Base-by-base conservation (phyloP, 768 basidiomycete genomes). In the Glaciozyma antarctica region DNA sequence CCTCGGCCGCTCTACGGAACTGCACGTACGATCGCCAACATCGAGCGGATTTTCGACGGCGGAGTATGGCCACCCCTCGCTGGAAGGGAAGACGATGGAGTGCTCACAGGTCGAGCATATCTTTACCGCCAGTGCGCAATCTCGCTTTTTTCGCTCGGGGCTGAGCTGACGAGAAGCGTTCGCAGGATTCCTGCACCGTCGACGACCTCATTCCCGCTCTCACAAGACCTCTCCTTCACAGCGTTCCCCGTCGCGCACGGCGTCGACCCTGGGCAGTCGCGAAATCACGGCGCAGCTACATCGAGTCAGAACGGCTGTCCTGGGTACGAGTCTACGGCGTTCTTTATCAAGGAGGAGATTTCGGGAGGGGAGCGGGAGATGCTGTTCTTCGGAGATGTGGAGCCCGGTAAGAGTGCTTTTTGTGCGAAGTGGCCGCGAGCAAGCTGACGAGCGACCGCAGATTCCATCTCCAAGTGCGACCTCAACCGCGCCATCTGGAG, bases 331-430 rank as follows among this genome's bases (percentile, higher is more conserved):
- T 88, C 88, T 19, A 79, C 86, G 1, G 94, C 92, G 21, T 93
- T 88, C 79, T 94, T 94, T 76, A 76, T 97, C 71, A 83, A 85
- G 69, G 74, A 75, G 58, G 81, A 88, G 59, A 77, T 80, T 22
- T 80, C 81, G 43, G 58, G 48, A 8, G 24, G 59, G n/a, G 76
- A 75, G 2, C 81, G 79, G 55, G 88, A 94, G 75, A 85, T 97
- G 69, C 79, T 97, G 45, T 97, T 97, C 77, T 94, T 95, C 71
- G 94, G 94, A 0, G 92, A 94, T 76, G 86, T 95, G 65, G 90
- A 93, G 73, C 88, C 90, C 15, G 69, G 65, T 71, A 21, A 21
- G 61, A n/a, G n/a, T n/a, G n/a, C n/a, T n/a, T n/a, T n/a, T n/a
- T n/a, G n/a, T n/a, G n/a, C n/a, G n/a, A n/a, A n/a, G n/a, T n/a